These are phyloP conservation scores for Gaultheria prostrata DNA, from an alignment of 148 eudicot genomes.

Conservation along the genomic window DNA sequence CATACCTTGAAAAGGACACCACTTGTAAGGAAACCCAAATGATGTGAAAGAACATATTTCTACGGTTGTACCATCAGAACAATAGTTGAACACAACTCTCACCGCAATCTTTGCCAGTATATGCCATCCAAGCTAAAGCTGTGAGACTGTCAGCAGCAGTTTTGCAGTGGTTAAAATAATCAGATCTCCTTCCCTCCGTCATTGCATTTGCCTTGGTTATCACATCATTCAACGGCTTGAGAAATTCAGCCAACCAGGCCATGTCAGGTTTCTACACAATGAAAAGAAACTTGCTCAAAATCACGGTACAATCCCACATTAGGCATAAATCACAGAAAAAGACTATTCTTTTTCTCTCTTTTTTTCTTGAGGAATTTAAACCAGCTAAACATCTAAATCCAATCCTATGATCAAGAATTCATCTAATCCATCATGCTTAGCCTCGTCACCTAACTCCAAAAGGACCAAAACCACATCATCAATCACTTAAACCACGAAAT, in stretches of 20 bases:
- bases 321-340: not conserved
- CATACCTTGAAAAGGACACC: slow-evolving; percentile 55
- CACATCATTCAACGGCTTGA: slow-evolving; percentile 75
- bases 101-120: slow-evolving; percentile 95
- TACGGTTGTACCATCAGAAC: no score
- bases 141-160: slow-evolving; percentile 76
- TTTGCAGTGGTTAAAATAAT: slow-evolving; percentile 79
- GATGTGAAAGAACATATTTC: not conserved
- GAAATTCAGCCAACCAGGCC: slow-evolving; percentile 69
- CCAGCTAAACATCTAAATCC: not conserved
- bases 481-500: not conserved
- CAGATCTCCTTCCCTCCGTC: slow-evolving; percentile 76
- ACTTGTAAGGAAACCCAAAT: not conserved
- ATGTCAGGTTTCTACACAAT: slow-evolving; percentile 81
- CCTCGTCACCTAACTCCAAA: not conserved
- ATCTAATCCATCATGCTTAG: not conserved
- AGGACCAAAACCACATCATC: not conserved
- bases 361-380: no score
- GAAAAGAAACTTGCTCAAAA: not conserved
- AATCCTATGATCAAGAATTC: not conserved
- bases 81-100: slow-evolving; percentile 22
- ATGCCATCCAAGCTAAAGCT: slow-evolving; percentile 95
- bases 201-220: slow-evolving; percentile 60
- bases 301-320: not conserved
- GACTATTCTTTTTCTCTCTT: not conserved